These are phyloP conservation scores for Polytrichum formosum DNA, from an alignment of 225 moss, liverwort and hornwort genomes.

Conservation along the genomic window DNA sequence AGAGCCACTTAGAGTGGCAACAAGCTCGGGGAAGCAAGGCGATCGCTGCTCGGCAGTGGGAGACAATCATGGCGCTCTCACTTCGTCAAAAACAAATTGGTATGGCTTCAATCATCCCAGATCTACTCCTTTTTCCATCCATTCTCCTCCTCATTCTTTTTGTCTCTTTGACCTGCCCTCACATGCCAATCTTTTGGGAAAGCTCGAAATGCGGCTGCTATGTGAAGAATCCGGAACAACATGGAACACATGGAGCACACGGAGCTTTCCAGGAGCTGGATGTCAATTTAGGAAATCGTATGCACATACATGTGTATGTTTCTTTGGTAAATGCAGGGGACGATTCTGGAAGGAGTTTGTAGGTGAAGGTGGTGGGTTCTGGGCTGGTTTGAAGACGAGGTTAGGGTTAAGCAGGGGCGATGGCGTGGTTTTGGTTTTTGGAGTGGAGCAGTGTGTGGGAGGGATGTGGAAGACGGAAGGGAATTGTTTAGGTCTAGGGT, in stretches of 20 bases:
- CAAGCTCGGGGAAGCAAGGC: background rate
- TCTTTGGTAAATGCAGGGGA: background rate
- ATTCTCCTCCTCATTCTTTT: background rate
- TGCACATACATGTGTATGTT: background rate
- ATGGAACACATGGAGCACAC: background rate
- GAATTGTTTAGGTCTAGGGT: conserved; percentile 35
- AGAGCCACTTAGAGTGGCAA: too few relatives aligned
- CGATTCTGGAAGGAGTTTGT: background rate
- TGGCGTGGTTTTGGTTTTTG: background rate
- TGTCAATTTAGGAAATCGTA: background rate
- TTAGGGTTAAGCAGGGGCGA: background rate
- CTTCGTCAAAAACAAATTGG: conserved; percentile 99
- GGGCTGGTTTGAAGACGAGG: background rate
- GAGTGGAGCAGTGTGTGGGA: background rate
- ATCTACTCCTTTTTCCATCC: conserved; percentile 12
- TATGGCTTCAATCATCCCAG: conserved; percentile 30
- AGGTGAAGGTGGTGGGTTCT: background rate
- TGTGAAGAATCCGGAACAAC: background rate
- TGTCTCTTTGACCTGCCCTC: background rate
- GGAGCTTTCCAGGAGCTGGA: background rate
- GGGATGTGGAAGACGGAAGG: background rate
- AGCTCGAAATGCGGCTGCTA: background rate
- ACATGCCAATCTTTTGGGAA: background rate
- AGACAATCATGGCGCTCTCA: conserved; percentile 88
- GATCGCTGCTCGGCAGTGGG: conserved; percentile 29